These are phyloP conservation scores for Arthrobotrys iridis DNA, from an alignment of 2,329 filamentous ascomycete genomes.

Conservation along the genomic window DNA sequence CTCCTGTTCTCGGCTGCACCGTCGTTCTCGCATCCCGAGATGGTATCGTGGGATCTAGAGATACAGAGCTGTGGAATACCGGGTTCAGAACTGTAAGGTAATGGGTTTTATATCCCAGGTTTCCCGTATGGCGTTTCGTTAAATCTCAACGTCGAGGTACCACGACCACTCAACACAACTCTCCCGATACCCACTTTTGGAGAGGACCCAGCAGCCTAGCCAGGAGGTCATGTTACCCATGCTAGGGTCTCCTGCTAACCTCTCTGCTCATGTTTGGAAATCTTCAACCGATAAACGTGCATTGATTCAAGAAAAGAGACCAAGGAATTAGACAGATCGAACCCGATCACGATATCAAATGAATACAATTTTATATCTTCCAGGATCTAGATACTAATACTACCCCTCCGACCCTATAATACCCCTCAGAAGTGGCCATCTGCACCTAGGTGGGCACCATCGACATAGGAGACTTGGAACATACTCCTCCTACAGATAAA, in stretches of 20 bases:
- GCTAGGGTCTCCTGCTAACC: slow-evolving; percentile 24
- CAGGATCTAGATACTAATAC: not conserved
- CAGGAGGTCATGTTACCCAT: slow-evolving; percentile 51
- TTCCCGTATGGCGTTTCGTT: not conserved
- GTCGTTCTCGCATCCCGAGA: slow-evolving; percentile 12
- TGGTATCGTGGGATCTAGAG: not conserved
- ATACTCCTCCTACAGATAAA: not conserved
- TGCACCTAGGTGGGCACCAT: not conserved
- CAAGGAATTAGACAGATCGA: not conserved
- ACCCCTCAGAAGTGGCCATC: not conserved
- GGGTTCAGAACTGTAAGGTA: not conserved
- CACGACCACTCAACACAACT: slow-evolving; percentile 54
- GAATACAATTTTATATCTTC: slow-evolving; percentile 10
- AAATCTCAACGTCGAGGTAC: slow-evolving; percentile 44
- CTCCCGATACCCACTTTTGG: slow-evolving; percentile 49
- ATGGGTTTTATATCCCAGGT: slow-evolving; percentile 6
- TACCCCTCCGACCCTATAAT: not conserved
- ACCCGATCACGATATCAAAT: not conserved
- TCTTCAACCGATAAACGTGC: not conserved
- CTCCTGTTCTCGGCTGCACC: slow-evolving; percentile 19
- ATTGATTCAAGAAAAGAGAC: not conserved
- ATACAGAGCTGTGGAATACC: not conserved
- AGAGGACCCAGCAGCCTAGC: slow-evolving; percentile 32
- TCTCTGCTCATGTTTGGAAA: not conserved
- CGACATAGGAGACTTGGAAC: not conserved